Percentiles rank a stretch among this genome's conserved stretches.
These are phyloP conservation scores for Ustilago sp. DNA, from an alignment of 1,284 basidiomycete genomes.

Conservation along the genomic window DNA sequence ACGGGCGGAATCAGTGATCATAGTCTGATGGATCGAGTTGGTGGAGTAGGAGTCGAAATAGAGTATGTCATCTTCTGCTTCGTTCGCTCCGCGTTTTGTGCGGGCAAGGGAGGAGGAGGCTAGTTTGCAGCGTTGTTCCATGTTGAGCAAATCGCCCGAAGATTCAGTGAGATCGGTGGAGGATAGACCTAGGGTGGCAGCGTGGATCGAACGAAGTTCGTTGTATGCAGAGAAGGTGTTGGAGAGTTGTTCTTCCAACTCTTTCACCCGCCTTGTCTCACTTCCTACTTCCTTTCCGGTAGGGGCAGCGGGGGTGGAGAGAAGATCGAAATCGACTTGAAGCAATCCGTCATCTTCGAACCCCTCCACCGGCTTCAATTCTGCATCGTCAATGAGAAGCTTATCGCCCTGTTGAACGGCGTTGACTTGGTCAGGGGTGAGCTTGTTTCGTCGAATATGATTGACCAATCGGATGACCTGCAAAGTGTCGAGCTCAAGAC, in stretches of 20 bases:
- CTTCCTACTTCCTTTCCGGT: not conserved
- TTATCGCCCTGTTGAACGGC: constrained; percentile 24
- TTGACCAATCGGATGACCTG: constrained; percentile 67
- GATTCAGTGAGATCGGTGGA: constrained; percentile 28
- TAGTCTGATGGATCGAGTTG: constrained; percentile 79
- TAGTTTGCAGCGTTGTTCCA: constrained; percentile 16
- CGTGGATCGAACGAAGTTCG: constrained; percentile 55
- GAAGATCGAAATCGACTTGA: constrained; percentile 61
- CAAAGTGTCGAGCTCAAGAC: constrained; percentile 57
- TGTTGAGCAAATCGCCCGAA: not conserved
- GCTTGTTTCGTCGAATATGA: constrained; percentile 49
- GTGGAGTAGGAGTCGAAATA: constrained; percentile 95
- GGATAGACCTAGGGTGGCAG: constrained; percentile 38
- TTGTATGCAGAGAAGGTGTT: constrained; percentile 48
- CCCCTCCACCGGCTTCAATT: constrained; percentile 64
- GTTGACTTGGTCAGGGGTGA: constrained; percentile 34
- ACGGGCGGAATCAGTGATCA: constrained; percentile 83
- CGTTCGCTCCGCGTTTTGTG: constrained; percentile 23
- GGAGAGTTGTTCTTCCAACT: constrained; percentile 53
- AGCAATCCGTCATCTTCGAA: constrained; percentile 66
- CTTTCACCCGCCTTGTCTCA: constrained; percentile 14
- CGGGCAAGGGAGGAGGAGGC: constrained; percentile 16
- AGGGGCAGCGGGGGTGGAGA: not conserved
- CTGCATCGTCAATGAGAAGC: constrained; percentile 55
- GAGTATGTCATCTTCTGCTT: constrained; percentile 80